Evolutionary conservation across 164 flowering plant species (phyloP), one percentile per base, ranked within the genome.

Genomic region (Macadamia integrifolia): DNA sequence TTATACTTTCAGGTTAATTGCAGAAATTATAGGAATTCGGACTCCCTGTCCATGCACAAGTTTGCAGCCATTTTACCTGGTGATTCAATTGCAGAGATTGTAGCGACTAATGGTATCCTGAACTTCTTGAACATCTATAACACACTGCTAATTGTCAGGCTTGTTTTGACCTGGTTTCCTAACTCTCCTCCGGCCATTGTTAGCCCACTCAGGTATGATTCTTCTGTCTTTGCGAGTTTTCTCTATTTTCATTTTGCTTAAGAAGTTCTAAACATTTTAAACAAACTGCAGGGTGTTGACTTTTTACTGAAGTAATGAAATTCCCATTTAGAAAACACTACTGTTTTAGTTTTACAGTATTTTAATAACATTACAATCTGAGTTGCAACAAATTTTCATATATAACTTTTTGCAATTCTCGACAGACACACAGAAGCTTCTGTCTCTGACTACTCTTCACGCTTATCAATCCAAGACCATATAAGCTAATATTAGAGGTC

Each of bases 121-220:
- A 93, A 90, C 75, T 93, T 94, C 87, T 76, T 94, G 75, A 94
- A 85, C 77, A 69, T 94, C 66, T 94, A 88, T 78, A 92, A 90
- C 72, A 83, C 97, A 15, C 50, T 94, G 66, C 76, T 94, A 82
- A 77, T 92, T 73, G 80, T 76, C 61, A 82, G 99, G 84, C 95
- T 94, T 67, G 97, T 94, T 62, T 81, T 94, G 78, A 94, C 99
- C 53, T 93, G 98, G 98, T 93, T 93, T 73, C 98, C 97, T 6
- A 90, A 85, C 72, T 63, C 99, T 60, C 99, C 99, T 69, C 87
- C 92, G 3, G 95, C 87, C 73, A 85, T 94, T 75, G 95, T 92
- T 64, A 84, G 82, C 76, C 98, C 98, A 52, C 91, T 91, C 78
- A 93, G 97, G 98, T 93, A 79, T 49, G 29, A 7, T 9, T 69